phyloP scores from a whole-genome alignment of 805 yeast genomes.

The Sugiyamaella floridensis region DNA sequence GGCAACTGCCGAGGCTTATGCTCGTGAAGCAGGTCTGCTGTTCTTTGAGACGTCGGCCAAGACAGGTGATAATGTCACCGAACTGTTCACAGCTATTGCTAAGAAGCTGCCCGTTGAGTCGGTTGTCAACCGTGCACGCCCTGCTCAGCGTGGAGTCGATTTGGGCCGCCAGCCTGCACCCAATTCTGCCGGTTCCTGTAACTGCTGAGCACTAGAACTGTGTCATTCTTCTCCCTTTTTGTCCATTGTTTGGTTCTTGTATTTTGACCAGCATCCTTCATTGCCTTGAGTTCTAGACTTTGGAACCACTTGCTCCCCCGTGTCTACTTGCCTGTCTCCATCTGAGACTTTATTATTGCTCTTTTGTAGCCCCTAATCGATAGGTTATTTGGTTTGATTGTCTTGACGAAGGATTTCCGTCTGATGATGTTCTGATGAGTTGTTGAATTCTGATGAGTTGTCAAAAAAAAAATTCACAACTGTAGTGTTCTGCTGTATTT shows the following conservation, averaged over 20 bases:
- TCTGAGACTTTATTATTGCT: neutral
- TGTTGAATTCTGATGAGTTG: too few relatives aligned
- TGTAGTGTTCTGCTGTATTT: too few relatives aligned
- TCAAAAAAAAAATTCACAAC: too few relatives aligned
- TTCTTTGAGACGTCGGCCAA: conserved; percentile 65
- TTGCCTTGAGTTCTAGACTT: neutral
- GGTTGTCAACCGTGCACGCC: conserved; percentile 18
- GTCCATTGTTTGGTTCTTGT: too few relatives aligned
- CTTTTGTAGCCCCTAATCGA: neutral
- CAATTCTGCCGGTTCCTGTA: conserved; percentile 26
- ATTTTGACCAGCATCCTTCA: neutral
- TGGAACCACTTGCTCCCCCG: too few relatives aligned
- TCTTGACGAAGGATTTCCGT: too few relatives aligned
- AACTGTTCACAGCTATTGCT: conserved; percentile 42
- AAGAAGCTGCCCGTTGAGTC: conserved; percentile 41
- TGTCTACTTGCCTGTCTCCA: neutral
- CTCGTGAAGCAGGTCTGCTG: conserved; percentile 44
- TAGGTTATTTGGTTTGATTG: neutral
- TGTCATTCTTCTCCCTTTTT: too few relatives aligned
- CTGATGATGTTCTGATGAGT: too few relatives aligned
- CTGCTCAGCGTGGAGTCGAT: conserved; percentile 31
- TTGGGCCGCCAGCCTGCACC: conserved; percentile 23
- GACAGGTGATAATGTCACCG: conserved; percentile 53
- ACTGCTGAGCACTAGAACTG: conserved; percentile 25
- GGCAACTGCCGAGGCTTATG: conserved; percentile 42